Evolutionary conservation across 148 eudicot species (phyloP), one percentile per base, ranked within the genome.

Genomic region (Arbutus unedo): DNA sequence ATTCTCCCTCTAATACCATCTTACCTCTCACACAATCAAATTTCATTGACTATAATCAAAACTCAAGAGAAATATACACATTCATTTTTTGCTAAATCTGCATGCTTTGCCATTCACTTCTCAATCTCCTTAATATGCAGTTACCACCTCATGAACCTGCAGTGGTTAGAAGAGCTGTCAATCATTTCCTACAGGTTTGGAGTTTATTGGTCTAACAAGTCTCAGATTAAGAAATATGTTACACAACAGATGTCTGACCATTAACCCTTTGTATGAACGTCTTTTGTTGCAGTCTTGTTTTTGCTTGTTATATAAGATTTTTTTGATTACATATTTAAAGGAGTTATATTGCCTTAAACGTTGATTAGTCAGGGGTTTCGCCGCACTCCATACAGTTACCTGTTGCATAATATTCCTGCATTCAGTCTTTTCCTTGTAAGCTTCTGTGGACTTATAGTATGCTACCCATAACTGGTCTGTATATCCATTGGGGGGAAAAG

Each of bases 101-200:
- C 44, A 84, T 66, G 53, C 71, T 68, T 18, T 73, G 7, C 79
- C 5, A 41, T 7, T 50, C 60, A 18, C 74, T 83, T 78, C 54
- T 76, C n/a, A 50, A 19, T 76, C 43, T 10, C 44, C 73, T 53
- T 49, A 0, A 51, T 23, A 23, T 89, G 91, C 91, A 96, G 99
- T 88, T 96, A 82, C 91, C 93, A 77, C 98, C 98, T 76, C 98
- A 96, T 64, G 99, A 96, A 80, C 92, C 99, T 87, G 87, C 89
- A 6, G 93, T 90, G 64, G 97, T 96, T 64, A 90, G 84, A 89
- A 91, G 84, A 87, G 99, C 99, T 77, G 91, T 96, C 75, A 96
- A 96, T 87, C 99, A 96, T 88, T 94, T 91, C 84, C 86, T 96
- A 81, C 97, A 91, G 97, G 99, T 94, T 79, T 80, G 80, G 18